Evolutionary conservation across 2,329 filamentous ascomycete species (phyloP).

Genomic region (Knoxdaviesia capensis): DNA sequence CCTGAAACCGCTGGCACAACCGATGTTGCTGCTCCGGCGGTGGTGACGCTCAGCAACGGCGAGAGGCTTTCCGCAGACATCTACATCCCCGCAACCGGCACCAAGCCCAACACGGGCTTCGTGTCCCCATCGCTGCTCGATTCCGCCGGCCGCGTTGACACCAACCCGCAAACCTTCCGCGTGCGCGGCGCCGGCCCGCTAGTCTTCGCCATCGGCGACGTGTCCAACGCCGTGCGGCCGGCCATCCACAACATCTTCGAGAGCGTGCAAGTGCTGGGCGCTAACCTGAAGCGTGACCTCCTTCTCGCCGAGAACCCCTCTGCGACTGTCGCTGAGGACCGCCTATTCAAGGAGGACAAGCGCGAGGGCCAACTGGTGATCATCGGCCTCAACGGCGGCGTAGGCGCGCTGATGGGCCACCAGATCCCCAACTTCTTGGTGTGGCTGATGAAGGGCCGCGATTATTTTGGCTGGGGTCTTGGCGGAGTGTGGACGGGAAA

Average conservation of each 20-base stretch:
- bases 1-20: conserved; percentile 12
- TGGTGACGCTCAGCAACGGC: conserved; percentile 18
- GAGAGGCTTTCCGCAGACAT: conserved; percentile 19
- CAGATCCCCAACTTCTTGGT: conserved; percentile 21
- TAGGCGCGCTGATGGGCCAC: conserved; percentile 22
- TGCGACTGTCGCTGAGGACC: conserved; percentile 9
- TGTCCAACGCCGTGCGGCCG: conserved; percentile 16
- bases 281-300: conserved; percentile 29
- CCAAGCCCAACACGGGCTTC: conserved; percentile 19
- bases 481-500: conserved; percentile 26
- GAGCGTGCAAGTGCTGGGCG: conserved; percentile 20
- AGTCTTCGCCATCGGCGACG: conserved; percentile 27
- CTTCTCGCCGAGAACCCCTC: conserved; percentile 12
- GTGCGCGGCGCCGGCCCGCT: conserved; percentile 12
- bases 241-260: conserved; percentile 20
- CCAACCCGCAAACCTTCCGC: conserved; percentile 16
- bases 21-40: conserved; percentile 10
- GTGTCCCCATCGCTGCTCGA: conserved; percentile 12
- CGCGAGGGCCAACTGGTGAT: conserved; percentile 25
- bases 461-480: conserved; percentile 30
- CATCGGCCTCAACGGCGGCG: conserved; percentile 22
- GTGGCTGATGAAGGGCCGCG: conserved; percentile 27
- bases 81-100: conserved; percentile 25
- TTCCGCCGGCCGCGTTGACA: conserved; percentile 16
- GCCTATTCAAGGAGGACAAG: conserved; percentile 19